Evolutionary conservation across 2,329 filamentous ascomycete species (phyloP).

Genomic region (Diaporthe ilicicola): DNA sequence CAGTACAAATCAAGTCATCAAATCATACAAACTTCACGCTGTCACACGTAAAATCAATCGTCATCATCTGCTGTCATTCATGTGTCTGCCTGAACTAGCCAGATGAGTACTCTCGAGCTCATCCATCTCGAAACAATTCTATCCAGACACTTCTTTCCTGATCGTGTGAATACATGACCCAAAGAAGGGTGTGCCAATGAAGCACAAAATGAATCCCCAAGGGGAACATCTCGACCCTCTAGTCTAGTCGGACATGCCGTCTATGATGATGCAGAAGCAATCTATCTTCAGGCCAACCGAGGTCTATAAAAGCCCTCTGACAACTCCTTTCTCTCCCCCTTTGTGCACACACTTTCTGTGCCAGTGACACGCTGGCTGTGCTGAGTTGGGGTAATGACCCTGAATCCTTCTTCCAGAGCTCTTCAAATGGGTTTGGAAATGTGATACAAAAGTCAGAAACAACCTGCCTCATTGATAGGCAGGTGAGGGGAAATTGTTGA

Average conservation of each 20-base stretch:
- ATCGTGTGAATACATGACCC: constrained; percentile 10
- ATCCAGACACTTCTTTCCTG: constrained; percentile 12
- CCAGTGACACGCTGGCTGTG: background rate
- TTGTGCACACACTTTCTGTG: background rate
- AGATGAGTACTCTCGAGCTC: background rate
- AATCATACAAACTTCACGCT: background rate
- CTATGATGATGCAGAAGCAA: constrained; percentile 25
- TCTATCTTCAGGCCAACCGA: constrained; percentile 28
- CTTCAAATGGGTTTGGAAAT: background rate
- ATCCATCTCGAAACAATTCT: background rate
- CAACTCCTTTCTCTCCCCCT: background rate
- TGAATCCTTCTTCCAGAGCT: background rate
- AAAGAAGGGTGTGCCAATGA: background rate
- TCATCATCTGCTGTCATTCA: constrained; percentile 1
- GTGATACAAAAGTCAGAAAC: background rate
- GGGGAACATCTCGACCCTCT: background rate
- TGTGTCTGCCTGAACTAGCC: background rate
- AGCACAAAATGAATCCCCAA: background rate
- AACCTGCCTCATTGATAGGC: background rate
- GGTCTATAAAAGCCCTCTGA: constrained; percentile 25
- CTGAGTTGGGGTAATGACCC: background rate
- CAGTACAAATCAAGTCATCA: background rate
- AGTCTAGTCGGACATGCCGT: constrained; percentile 18
- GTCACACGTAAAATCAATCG: background rate
- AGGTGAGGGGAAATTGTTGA: background rate